Percentiles rank a stretch among this genome's conserved stretches.
phyloP scores from a whole-genome alignment of 2,329 filamentous ascomycete genomes.

The Graphium sp. region DNA sequence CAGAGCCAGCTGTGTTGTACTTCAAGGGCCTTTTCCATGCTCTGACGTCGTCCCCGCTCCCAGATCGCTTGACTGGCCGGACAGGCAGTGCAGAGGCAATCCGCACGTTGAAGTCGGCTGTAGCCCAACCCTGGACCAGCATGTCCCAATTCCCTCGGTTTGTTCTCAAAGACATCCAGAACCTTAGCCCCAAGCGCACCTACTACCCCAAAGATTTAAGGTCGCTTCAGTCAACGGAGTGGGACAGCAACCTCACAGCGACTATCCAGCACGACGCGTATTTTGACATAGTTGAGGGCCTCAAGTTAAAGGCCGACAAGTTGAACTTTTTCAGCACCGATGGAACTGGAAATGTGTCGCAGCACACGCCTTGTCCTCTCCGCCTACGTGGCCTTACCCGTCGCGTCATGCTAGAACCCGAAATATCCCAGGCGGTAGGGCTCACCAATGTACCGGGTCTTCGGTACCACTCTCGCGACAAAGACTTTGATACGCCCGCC shows the following conservation, averaged over 20 bases:
- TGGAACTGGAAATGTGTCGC: slow-evolving; percentile 9
- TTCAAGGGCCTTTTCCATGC: slow-evolving; percentile 43
- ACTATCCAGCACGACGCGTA: slow-evolving; percentile 21
- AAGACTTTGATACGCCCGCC: too few species aligned
- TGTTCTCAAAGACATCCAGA: not conserved
- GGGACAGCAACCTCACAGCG: slow-evolving; percentile 14
- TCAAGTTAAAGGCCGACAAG: slow-evolving; percentile 12
- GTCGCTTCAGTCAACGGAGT: slow-evolving; percentile 16
- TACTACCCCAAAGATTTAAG: slow-evolving; percentile 19
- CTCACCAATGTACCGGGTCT: too few species aligned
- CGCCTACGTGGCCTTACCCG: slow-evolving; percentile 1
- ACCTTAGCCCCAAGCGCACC: slow-evolving; percentile 12
- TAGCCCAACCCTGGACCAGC: slow-evolving; percentile 29
- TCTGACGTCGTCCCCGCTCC: slow-evolving; percentile 36
- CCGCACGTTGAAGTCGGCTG: slow-evolving; percentile 26
- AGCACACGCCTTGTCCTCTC: not conserved
- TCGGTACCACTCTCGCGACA: too few species aligned
- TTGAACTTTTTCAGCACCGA: slow-evolving; percentile 14
- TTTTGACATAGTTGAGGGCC: too few species aligned
- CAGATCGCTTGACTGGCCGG: slow-evolving; percentile 37
- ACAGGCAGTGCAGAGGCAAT: slow-evolving; percentile 47
- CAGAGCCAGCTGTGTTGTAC: slow-evolving; percentile 36
- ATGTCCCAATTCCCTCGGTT: slow-evolving; percentile 6
- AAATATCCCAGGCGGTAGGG: slow-evolving; percentile 10
- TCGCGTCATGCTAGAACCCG: slow-evolving; percentile 10